Evolutionary conservation across 768 basidiomycete species (phyloP).

Genomic region (Porphyrellus cyaneotinctus): DNA sequence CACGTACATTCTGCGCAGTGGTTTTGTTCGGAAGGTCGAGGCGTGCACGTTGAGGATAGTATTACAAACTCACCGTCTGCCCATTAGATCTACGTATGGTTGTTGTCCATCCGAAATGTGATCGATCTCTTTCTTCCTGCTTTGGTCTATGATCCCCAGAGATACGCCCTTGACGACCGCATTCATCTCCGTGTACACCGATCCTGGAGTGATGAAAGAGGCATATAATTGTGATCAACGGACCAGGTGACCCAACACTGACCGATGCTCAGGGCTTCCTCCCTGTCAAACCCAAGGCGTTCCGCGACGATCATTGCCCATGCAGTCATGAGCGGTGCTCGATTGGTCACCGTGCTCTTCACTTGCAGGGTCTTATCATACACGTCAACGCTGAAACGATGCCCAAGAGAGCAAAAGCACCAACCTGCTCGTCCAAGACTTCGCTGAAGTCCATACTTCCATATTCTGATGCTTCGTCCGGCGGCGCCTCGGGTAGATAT

Average conservation of each 20-base stretch:
- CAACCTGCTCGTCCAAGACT: conserved; percentile 65
- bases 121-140: conserved; percentile 52
- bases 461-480: conserved; percentile 46
- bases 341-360: conserved; percentile 72
- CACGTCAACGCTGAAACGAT: background rate
- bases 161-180: conserved; percentile 81
- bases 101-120: conserved; percentile 57
- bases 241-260: conserved; percentile 14
- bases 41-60: background rate
- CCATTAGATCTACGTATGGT: conserved; percentile 85
- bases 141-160: conserved; percentile 67
- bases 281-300: conserved; percentile 76
- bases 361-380: conserved; percentile 48
- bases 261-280: conserved; percentile 93
- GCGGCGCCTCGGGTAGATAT: conserved; percentile 49
- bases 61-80: conserved; percentile 47
- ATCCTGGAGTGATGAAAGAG: conserved; percentile 47
- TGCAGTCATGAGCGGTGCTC: conserved; percentile 92
- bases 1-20: conserved; percentile 39
- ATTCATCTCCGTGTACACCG: conserved; percentile 92
- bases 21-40: background rate
- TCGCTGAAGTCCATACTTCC: conserved; percentile 71
- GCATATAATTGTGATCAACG: background rate
- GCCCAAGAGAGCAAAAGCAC: conserved; percentile 7
- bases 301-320: conserved; percentile 90